Conservation (phyloP, 257 asterid genomes). For the Fraxinus pennsylvanica region DNA sequence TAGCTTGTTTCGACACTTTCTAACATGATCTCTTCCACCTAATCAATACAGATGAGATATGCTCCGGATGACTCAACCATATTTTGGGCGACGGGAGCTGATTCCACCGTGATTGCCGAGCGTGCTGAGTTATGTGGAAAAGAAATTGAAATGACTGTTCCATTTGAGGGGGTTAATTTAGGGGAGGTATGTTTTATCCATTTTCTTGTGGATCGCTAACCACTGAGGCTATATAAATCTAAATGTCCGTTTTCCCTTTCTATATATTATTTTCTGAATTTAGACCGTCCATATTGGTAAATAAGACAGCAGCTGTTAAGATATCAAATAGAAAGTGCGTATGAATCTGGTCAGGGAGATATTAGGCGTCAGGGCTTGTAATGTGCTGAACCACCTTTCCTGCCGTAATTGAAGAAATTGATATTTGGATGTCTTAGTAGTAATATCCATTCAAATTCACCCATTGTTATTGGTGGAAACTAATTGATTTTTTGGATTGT, state of each 20-base stretch:
- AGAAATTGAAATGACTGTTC: conserved; percentile 85
- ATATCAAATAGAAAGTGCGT: neutral
- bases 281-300: neutral
- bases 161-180: conserved; percentile 74
- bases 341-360: neutral
- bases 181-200: conserved; percentile 71
- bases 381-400: neutral
- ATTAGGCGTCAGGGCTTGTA: neutral
- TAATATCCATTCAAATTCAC: neutral
- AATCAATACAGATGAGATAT: conserved; percentile 68
- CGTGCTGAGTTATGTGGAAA: conserved; percentile 74
- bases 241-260: neutral
- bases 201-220: neutral
- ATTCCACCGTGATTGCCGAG: conserved; percentile 62
- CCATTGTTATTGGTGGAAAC: neutral
- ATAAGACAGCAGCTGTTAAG: neutral
- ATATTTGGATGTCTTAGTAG: neutral
- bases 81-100: conserved; percentile 86
- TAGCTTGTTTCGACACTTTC: neutral
- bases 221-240: neutral
- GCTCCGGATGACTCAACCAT: conserved; percentile 84
- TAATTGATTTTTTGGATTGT: neutral
- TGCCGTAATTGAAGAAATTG: neutral
- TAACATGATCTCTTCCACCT: conserved; percentile 10
- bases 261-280: neutral